Evolutionary conservation across 805 yeast species (phyloP), one percentile per base, ranked within the genome.

Genomic region (Priceomyces haplophilus): DNA sequence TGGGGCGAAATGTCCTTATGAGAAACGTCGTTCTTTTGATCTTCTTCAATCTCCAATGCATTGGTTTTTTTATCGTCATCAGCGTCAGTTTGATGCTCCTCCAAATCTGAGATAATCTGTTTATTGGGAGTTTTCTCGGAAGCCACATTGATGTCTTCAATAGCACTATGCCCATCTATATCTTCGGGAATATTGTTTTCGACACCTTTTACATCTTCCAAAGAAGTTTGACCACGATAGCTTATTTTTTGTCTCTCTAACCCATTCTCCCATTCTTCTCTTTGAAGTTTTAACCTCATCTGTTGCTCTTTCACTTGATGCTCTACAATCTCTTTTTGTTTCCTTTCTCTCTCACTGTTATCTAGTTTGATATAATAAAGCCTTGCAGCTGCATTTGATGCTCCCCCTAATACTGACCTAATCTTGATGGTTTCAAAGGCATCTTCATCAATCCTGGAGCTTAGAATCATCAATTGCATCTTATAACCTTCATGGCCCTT

Each of bases 341-440:
- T 62, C 33, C 41, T 39, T 35, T 34, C 20, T 34, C 33, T 44
- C 6, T 36, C 34, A 7, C 38, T 38, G 34, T 38, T 37, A 11
- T 37, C 39, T 11, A 29, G 3, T 5, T 21, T 8, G 6, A 34
- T 7, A 11, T 50, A 54, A 13, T 37, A 49, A 33, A 65, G 47
- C 34, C 71, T 44, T 12, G 62, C 43, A 6, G 60, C 68, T 8
- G 58, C 48, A 44, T 54, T 62, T 7, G 49, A 42, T 2, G 44
- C 46, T 37, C 46, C 51, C 29, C 68, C 60, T 19, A 58, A 48
- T 7, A 63, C 33, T 3, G 51, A 37, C 5, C 48, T 45, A 40
- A 60, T 50, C 23, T 33, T 47, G 1, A 40, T 32, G 2, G 21
- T 10, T 7, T 38, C 41, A 40, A 50, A 55, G 8, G 47, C 43